Evolutionary conservation across 2,329 filamentous ascomycete species (phyloP), one percentile per base, ranked within the genome.

Genomic region (Diaporthe australafricana): DNA sequence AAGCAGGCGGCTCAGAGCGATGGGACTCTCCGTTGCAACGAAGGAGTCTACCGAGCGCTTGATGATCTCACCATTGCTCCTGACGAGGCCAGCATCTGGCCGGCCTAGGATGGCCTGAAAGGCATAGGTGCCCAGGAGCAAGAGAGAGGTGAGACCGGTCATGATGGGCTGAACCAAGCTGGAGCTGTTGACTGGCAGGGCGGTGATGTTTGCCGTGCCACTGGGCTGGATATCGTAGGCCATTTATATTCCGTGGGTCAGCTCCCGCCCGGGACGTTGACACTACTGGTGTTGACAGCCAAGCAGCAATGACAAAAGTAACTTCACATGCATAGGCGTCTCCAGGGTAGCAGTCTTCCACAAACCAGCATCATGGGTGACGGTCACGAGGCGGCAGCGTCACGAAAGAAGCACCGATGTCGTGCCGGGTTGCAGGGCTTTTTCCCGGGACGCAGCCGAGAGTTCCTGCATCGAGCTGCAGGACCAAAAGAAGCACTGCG

Each of bases 41-140:
- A 88, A 91, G 40, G 83, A 81, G 74, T 88, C 86, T 17, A 90
- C 85, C 30, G 83, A 81, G 62, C 86, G 82, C 76, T 85, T 88
- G 70, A 83, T 75, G 57, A 87, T 74, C 38, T 79, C 77, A 57
- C 76, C 80, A 52, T 84, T 80, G 27, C 79, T 76, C 73, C 75
- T 79, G 42, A 78, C 69, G 45, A 75, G 74, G 74, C 79, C 75
- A 35, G 78, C 74, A 48, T 81, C 79, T 2, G 86, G 86, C 14
- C 84, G 81, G 55, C 86, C 86, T 53, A 89, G 77, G 75, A 87
- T 85, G 50, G 82, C 79, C 80, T 89, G 87, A 66, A 87, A 79
- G 79, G 85, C 87, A 74, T 84, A 81, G 67, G 84, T 83, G 80
- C 87, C 86, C 72, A 89, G 80, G 35, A 90, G 79, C 40, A 89